These are phyloP conservation scores for Smittium mucronatum DNA, from an alignment of 371 early-diverging fungal genomes.

Conservation along the genomic window DNA sequence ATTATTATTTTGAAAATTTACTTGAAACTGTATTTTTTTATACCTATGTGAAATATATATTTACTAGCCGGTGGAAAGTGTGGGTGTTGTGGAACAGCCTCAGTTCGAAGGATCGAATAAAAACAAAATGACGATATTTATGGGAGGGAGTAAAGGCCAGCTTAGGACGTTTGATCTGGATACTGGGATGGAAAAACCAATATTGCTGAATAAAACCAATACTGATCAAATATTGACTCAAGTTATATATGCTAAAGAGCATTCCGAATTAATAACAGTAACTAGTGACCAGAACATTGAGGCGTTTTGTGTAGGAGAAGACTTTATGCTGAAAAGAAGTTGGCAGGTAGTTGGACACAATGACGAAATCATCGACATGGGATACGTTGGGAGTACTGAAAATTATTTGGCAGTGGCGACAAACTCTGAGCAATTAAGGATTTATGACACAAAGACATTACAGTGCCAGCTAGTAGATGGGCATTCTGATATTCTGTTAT, in stretches of 20 bases:
- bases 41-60: too few relatives aligned
- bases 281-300: slow-evolving; percentile 85
- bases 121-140: slow-evolving; percentile 43
- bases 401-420: slow-evolving; percentile 74
- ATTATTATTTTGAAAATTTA: too few relatives aligned
- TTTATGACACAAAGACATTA: slow-evolving; percentile 66
- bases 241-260: slow-evolving; percentile 35
- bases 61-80: background rate
- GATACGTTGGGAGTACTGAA: slow-evolving; percentile 57
- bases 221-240: slow-evolving; percentile 26
- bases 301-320: slow-evolving; percentile 45
- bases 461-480: slow-evolving; percentile 78
- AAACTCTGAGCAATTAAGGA: slow-evolving; percentile 77
- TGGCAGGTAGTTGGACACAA: slow-evolving; percentile 90
- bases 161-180: slow-evolving; percentile 31
- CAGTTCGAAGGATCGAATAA: background rate
- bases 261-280: slow-evolving; percentile 49
- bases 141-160: slow-evolving; percentile 68
- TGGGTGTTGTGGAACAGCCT: slow-evolving; percentile 6
- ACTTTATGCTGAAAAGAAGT: slow-evolving; percentile 30
- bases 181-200: slow-evolving; percentile 25
- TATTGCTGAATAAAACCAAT: slow-evolving; percentile 26
- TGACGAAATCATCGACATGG: slow-evolving; percentile 83
- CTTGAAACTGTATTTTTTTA: too few relatives aligned
- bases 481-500: slow-evolving; percentile 75